Percentiles rank a stretch among this genome's conserved stretches.
These are phyloP conservation scores for Avena atlantica DNA, from an alignment of 176 grass and related monocot species.

Conservation along the genomic window DNA sequence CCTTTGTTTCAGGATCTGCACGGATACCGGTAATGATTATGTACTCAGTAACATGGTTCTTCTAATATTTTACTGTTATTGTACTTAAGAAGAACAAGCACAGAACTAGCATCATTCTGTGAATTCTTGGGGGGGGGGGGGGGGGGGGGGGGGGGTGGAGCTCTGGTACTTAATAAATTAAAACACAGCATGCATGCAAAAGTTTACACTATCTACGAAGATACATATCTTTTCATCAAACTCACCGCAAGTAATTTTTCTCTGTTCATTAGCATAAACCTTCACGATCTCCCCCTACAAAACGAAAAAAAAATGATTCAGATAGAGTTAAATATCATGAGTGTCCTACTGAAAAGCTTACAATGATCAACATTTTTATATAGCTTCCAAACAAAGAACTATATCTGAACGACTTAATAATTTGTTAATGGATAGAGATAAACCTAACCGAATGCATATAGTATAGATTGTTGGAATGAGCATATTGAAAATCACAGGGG, in stretches of 20 bases:
- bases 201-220: conserved; percentile 26
- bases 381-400: conserved; percentile 21
- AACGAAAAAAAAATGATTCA: conserved; percentile 1
- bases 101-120: not conserved
- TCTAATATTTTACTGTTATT: not conserved
- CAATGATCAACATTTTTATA: not conserved
- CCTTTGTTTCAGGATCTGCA: conserved; percentile 79
- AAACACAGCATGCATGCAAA: conserved; percentile 24
- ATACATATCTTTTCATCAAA: conserved; percentile 16
- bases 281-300: conserved; percentile 84
- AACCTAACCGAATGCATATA: not conserved
- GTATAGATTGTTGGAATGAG: no score
- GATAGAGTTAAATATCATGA: conserved; percentile 25
- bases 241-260: conserved; percentile 91
- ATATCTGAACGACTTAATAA: not conserved
- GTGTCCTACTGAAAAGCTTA: conserved; percentile 9
- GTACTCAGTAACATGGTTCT: not conserved
- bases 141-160: not conserved
- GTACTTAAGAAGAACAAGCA: not conserved
- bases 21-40: not conserved
- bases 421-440: not conserved
- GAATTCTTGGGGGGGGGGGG: no score
- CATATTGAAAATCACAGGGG: no score
- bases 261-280: conserved; percentile 83
- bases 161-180: not conserved